A percentile compares a stretch with the other conserved stretches of the same genome.
phyloP scores from a whole-genome alignment of 2,329 filamentous ascomycete genomes.

The Neonectria coccinea region DNA sequence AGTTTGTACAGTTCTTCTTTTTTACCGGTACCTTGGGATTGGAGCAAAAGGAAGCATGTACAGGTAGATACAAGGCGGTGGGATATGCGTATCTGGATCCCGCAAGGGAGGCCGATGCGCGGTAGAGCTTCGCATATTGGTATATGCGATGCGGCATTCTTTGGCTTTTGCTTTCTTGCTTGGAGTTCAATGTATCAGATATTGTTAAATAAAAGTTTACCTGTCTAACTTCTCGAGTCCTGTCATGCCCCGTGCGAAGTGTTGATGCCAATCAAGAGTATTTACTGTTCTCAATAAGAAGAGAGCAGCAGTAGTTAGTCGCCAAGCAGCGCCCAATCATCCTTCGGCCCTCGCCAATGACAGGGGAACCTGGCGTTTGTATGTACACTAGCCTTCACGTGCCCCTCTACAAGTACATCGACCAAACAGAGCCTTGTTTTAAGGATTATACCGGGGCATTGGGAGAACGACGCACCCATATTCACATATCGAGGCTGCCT shows the following conservation, averaged over 20 bases:
- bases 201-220: conserved; percentile 5
- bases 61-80: conserved; percentile 23
- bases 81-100: conserved; percentile 25
- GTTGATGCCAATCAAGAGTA: not conserved
- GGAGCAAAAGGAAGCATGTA: conserved; percentile 23
- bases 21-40: conserved; percentile 7
- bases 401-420: not conserved
- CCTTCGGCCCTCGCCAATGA: not conserved
- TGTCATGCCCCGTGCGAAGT: not conserved
- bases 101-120: conserved; percentile 24
- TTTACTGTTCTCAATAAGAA: not conserved
- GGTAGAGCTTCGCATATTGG: conserved; percentile 21
- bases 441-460: conserved; percentile 18
- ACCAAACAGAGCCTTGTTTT: not conserved
- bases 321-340: too few species aligned
- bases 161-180: conserved; percentile 12
- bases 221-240: not conserved
- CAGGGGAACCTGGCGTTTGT: too few species aligned
- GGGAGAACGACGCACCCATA: not conserved
- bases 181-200: conserved; percentile 18
- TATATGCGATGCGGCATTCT: conserved; percentile 16
- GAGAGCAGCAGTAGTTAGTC: too few species aligned
- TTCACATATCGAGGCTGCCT: conserved; percentile 9
- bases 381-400: not conserved
- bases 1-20: conserved; percentile 13